Percentiles rank a stretch among this genome's conserved stretches.
Evolutionary conservation across 1,284 basidiomycete genomes (phyloP).

Genomic region (Cryptococcus maquisensis): DNA sequence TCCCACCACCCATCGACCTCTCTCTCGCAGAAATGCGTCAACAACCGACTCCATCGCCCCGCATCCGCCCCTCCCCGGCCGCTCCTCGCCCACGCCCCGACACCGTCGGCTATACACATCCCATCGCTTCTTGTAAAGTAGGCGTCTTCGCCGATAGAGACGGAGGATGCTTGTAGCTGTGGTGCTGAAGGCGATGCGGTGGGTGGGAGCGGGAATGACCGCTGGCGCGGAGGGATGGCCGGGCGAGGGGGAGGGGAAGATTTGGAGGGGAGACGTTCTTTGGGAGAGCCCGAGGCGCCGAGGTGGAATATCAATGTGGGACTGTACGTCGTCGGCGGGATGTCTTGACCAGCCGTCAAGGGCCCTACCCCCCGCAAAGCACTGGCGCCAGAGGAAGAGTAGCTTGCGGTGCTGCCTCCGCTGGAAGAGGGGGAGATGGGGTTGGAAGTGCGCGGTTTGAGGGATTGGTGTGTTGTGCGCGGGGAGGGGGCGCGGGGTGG

Average conservation of each 20-base stretch:
- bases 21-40: constrained; percentile 47
- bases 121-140: constrained; percentile 45
- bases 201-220: constrained; percentile 36
- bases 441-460: not conserved
- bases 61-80: constrained; percentile 42
- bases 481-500: not conserved
- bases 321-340: constrained; percentile 14
- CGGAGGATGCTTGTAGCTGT: constrained; percentile 12
- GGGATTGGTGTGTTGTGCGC: not conserved
- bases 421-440: not conserved
- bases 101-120: constrained; percentile 50
- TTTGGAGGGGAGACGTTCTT: constrained; percentile 22
- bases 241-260: constrained; percentile 16
- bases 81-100: constrained; percentile 45
- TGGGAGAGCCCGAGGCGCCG: constrained; percentile 36
- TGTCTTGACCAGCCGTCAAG: no score
- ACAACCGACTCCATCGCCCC: constrained; percentile 40
- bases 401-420: not conserved
- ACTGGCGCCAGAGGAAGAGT: not conserved
- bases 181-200: constrained; percentile 23
- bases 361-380: not conserved
- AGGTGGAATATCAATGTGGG: constrained; percentile 39
- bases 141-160: constrained; percentile 47
- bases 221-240: constrained; percentile 30
- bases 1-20: constrained; percentile 42